phyloP scores from a whole-genome alignment of 2,329 filamentous ascomycete genomes.

The Biscogniauxia mediterranea region DNA sequence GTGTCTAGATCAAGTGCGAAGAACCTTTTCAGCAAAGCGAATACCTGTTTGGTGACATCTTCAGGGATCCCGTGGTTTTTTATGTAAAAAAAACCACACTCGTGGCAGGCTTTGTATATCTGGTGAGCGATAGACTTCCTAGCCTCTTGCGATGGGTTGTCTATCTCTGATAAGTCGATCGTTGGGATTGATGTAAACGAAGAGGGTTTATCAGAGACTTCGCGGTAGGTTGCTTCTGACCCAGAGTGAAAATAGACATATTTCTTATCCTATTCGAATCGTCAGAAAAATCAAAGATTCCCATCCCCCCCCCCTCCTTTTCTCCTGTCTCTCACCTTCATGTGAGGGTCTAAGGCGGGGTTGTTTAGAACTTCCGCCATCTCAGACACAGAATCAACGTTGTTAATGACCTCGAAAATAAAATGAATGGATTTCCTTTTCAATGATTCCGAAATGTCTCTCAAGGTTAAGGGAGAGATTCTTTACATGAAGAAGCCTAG shows the following conservation, averaged over 20 bases:
- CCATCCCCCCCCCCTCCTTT: too few species aligned
- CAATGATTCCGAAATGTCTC: neutral
- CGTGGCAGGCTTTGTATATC: constrained; percentile 27
- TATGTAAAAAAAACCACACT: constrained; percentile 32
- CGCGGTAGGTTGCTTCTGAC: constrained; percentile 31
- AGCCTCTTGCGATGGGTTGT: constrained; percentile 20
- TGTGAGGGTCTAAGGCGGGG: neutral
- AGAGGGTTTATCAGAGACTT: constrained; percentile 26
- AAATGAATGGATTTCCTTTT: too few species aligned
- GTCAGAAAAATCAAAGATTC: neutral
- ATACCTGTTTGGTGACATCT: constrained; percentile 19
- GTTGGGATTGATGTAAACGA: constrained; percentile 34
- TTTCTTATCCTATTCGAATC: constrained; percentile 14
- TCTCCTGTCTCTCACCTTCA: constrained; percentile 1
- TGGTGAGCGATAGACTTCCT: constrained; percentile 25
- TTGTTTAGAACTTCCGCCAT: constrained; percentile 2
- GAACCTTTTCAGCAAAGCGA: constrained; percentile 29
- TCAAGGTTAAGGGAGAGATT: neutral
- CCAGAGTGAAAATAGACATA: constrained; percentile 35
- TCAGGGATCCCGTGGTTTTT: constrained; percentile 33
- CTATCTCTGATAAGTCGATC: constrained; percentile 29
- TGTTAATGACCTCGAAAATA: neutral
- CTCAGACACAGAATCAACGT: neutral
- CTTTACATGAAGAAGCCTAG: neutral
- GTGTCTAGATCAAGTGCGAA: constrained; percentile 31